Percentiles rank a stretch among this genome's conserved stretches.
Evolutionary conservation across 2,329 filamentous ascomycete genomes (phyloP).

Genomic region (Claviceps quebecensis): DNA sequence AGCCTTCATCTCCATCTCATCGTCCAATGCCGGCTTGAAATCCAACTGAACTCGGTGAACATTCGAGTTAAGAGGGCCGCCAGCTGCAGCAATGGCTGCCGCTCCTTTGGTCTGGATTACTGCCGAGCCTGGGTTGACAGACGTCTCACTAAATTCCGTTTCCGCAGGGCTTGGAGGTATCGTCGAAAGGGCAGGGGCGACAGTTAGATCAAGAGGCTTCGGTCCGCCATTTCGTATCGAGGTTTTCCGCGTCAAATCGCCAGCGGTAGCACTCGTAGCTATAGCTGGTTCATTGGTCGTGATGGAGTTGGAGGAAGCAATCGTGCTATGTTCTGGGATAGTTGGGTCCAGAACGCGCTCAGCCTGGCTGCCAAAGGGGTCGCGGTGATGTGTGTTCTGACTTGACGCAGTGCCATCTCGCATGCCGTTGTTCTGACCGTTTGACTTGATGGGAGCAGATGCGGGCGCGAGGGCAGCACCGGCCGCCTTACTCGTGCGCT

Average conservation of each 20-base stretch:
- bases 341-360: slow-evolving; percentile 34
- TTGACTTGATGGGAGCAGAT: slow-evolving; percentile 6
- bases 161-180: slow-evolving; percentile 45
- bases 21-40: slow-evolving; percentile 82
- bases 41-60: slow-evolving; percentile 91
- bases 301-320: slow-evolving; percentile 16
- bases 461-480: slow-evolving; percentile 24
- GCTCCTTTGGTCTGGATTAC: slow-evolving; percentile 27
- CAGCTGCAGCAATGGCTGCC: slow-evolving; percentile 47
- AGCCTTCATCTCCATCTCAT: slow-evolving; percentile 69
- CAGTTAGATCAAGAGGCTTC: slow-evolving; percentile 40
- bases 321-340: slow-evolving; percentile 17
- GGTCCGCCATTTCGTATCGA: slow-evolving; percentile 41
- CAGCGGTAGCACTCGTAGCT: slow-evolving; percentile 15
- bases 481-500: slow-evolving; percentile 35
- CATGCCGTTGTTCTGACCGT: slow-evolving; percentile 20
- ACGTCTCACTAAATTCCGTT: slow-evolving; percentile 48
- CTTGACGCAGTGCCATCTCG: slow-evolving; percentile 35
- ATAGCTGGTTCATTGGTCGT: slow-evolving; percentile 25
- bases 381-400: slow-evolving; percentile 38
- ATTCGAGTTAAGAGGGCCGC: slow-evolving; percentile 43
- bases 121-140: slow-evolving; percentile 32
- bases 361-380: slow-evolving; percentile 57
- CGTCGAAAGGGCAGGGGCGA: slow-evolving; percentile 20
- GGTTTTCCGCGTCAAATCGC: slow-evolving; percentile 34